Evolutionary conservation across 2,329 filamentous ascomycete genomes (phyloP), one percentile per base, ranked within the genome.

Genomic region (Clarireedia sp.): DNA sequence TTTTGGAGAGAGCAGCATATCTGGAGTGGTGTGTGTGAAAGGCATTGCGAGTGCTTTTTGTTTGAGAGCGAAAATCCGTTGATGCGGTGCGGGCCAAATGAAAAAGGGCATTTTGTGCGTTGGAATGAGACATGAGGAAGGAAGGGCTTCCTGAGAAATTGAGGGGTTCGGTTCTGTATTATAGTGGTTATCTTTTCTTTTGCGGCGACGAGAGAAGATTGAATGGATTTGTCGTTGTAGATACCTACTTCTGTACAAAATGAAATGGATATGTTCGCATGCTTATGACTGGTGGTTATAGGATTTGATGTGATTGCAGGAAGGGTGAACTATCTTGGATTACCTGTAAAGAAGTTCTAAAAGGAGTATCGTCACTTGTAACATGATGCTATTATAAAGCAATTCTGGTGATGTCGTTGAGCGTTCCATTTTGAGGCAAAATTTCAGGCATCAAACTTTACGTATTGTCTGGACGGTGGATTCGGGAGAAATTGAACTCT

Each of bases 201-300:
- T 45, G 29, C 44, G 29, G 41, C 19, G 51, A 44, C 6, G 45
- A 45, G 21, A 38, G 38, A 43, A 44, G 48, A 36, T 29, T 53
- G 7, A 37, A 44, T 50, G 46, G 48, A 43, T 48, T 40, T 56
- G 56, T 48, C 26, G 43, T 36, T 57, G 53, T 58, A 56, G 44
- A 60, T 60, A 58, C 40, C 44, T 58, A 56, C 38, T 48, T 52
- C 52, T 60, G 58, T 60, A 60, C 51, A 58, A 60, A 54, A 58
- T 17, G 21, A 19, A 50, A 50, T 44, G 53, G 48, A 55, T 50
- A 55, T 36, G 36, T 54, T 33, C 12, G 40, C 40, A 8, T 54
- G 23, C 44, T 23, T 48, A 24, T 26, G 26, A 40, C 7, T 9
- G 14, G 26, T 17, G 43, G 8, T 16, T 16, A 16, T n/a, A 14